Conservation (phyloP, 148 eudicot species). For the Diospyros lotus region DNA sequence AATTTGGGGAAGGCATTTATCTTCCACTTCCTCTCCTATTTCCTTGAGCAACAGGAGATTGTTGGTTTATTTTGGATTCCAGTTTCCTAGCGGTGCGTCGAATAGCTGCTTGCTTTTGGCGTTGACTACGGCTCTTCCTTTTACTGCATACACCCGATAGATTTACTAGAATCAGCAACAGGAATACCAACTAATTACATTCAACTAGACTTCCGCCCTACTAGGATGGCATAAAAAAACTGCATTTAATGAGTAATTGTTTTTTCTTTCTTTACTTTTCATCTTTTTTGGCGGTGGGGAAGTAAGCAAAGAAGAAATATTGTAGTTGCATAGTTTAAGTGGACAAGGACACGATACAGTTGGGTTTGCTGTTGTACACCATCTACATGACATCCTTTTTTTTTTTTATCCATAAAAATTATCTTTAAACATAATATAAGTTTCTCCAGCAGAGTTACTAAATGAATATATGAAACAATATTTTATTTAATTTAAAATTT, state of each 20-base stretch:
- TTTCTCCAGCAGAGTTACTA: too few relatives aligned
- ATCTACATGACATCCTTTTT: too few relatives aligned
- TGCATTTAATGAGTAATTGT: not conserved
- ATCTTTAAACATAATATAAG: not conserved
- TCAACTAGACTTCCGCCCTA: not conserved
- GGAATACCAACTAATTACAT: too few relatives aligned
- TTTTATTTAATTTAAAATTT: not conserved
- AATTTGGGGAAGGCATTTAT: not conserved
- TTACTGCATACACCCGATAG: conserved; percentile 45
- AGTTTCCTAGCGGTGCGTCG: conserved; percentile 55
- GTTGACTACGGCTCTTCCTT: conserved; percentile 60
- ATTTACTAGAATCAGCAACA: not conserved
- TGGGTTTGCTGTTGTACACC: not conserved
- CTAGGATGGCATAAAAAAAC: not conserved
- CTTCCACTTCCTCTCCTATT: conserved; percentile 26
- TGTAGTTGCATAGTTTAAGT: not conserved
- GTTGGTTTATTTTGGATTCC: conserved; percentile 32
- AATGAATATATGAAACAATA: not conserved
- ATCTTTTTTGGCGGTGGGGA: too few relatives aligned
- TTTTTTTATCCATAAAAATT: too few relatives aligned
- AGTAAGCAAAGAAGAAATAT: not conserved
- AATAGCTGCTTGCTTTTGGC: conserved; percentile 61
- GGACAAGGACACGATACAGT: not conserved
- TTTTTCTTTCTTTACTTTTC: too few relatives aligned
- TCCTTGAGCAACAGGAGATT: conserved; percentile 32